Base-by-base conservation (phyloP, 2,329 filamentous ascomycete species). In the Rhexocercosporidium sp. region DNA sequence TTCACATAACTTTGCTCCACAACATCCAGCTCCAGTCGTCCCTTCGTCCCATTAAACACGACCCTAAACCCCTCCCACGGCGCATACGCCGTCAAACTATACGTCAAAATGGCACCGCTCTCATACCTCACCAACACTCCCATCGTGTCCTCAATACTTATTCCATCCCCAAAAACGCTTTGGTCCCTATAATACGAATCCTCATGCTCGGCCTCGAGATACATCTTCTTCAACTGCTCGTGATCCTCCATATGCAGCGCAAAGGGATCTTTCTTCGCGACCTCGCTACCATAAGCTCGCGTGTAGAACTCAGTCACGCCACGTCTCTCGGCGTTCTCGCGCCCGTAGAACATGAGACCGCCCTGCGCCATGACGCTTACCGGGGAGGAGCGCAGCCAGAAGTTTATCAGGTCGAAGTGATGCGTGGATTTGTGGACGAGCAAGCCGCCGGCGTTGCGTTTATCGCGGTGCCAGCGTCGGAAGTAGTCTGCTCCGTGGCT, bases 91-190 rank as follows among this genome's bases (percentile, higher is more conserved):
- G 84, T 86, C 12, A 87, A 77, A 25, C 81, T 86, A 72, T 89
- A 90, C 0, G 87, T 88, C 75, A 89, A 77, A 29, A 86, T 82
- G 0, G 85, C 86, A 2, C 86, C 84, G 61, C 81, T 86, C 20
- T 80, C 78, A 72, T 90, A 90, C 60, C 82, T 79, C 25, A 89
- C 84, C 54, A 90, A 79, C 27, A 89, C 77, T 46, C 82, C 86
- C 86, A 89, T 88, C 0, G 86, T 89, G 71, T 90, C 88, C 74
- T 90, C 87, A 66, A 89, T 89, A 70, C 81, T 88, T 64, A 90
- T 88, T 1, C 87, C 88, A 67, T 90, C 87, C 0, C 85, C 81
- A 63, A 90, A 89, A 0, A 88, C 86, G 70, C 83, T 88, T 76
- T 88, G 87, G 72, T 90, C 87, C 0, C 87, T 83, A 67, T 85